These are phyloP conservation scores for Hydnum rufescens DNA, from an alignment of 768 basidiomycete genomes.

Conservation along the genomic window DNA sequence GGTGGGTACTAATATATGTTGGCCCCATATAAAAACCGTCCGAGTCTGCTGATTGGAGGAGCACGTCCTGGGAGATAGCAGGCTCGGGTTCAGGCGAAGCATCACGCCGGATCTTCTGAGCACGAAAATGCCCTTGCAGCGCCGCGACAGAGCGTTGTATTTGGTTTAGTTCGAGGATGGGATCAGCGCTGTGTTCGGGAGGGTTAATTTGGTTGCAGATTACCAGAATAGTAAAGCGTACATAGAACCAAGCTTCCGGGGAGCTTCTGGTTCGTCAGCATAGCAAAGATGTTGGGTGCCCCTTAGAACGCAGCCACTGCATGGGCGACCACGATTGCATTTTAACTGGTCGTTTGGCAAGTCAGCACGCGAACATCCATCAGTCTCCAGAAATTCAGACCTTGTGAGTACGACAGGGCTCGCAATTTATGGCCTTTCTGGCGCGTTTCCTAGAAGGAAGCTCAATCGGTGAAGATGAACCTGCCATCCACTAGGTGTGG, in stretches of 20 bases:
- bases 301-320: constrained; percentile 69
- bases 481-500: not conserved
- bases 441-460: constrained; percentile 34
- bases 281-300: constrained; percentile 69
- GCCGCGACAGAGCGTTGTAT: not conserved
- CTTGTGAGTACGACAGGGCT: constrained; percentile 47
- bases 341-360: constrained; percentile 45
- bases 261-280: constrained; percentile 28
- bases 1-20: not conserved
- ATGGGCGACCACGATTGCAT: constrained; percentile 79
- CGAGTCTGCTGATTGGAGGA: not conserved
- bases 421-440: constrained; percentile 75
- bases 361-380: not conserved
- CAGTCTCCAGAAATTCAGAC: not conserved
- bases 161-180: not conserved
- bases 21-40: not conserved
- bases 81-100: not conserved
- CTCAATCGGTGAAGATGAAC: not conserved
- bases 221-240: not conserved
- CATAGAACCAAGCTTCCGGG: not conserved
- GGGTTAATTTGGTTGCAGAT: not conserved
- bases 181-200: not conserved
- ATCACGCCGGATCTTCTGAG: not conserved
- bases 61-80: not conserved
- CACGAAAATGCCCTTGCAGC: not conserved